phyloP scores from a whole-genome alignment of 495 filamentous ascomycete genomes.

The Neurospora intermedia region DNA sequence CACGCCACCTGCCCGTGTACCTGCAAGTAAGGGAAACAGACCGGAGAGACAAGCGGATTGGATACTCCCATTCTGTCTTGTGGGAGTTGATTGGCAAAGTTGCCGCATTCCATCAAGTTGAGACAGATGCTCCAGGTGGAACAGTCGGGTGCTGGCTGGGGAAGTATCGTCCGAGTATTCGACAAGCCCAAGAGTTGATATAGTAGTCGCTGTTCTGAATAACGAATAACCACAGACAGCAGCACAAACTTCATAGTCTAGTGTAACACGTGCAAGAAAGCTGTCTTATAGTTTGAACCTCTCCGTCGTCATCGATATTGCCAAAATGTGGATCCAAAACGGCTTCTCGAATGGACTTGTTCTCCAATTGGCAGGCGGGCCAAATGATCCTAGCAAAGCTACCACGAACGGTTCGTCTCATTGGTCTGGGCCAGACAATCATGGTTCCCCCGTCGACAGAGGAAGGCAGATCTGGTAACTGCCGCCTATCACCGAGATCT shows the following conservation, averaged over 20 bases:
- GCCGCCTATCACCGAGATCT: background rate
- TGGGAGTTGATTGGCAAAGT: background rate
- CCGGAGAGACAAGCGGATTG: too few species aligned
- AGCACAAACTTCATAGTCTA: background rate
- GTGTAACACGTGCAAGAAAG: too few species aligned
- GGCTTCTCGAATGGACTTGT: background rate
- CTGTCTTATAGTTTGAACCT: background rate
- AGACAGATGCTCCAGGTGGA: background rate
- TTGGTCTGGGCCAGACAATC: background rate
- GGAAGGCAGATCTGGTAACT: background rate
- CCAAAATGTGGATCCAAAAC: background rate
- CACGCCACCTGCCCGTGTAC: too few species aligned
- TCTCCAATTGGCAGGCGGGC: background rate
- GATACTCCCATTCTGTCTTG: background rate
- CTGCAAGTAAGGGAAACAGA: too few species aligned
- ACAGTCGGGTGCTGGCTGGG: too few species aligned
- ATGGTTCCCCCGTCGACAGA: background rate
- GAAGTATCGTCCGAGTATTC: too few species aligned
- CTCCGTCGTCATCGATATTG: background rate
- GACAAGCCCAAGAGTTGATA: too few species aligned
- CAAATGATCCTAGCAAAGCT: background rate
- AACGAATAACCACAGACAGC: background rate
- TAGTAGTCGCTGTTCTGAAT: too few species aligned
- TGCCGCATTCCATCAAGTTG: background rate
- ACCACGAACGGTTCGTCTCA: background rate